Evolutionary conservation across 495 filamentous ascomycete genomes (phyloP).

Genomic region (Penicillium ochrochloron): DNA sequence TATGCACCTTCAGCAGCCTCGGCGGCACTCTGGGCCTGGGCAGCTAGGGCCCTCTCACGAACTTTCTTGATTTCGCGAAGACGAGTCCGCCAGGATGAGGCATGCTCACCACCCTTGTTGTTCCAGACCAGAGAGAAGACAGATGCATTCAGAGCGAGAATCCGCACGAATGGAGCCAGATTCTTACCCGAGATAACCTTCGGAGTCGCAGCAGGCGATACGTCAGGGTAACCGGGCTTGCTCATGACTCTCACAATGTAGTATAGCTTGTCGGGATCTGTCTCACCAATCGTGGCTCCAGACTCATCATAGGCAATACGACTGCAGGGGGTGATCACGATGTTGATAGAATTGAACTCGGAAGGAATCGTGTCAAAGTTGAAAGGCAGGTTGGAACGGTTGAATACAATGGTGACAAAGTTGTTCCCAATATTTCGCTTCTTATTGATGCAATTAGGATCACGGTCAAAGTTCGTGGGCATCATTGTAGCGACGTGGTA

Average conservation of each 20-base stretch:
- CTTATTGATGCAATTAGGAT: conserved; percentile 78
- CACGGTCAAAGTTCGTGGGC: conserved; percentile 80
- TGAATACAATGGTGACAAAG: conserved; percentile 97
- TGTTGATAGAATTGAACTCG: conserved; percentile 94
- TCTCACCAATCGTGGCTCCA: conserved; percentile 26
- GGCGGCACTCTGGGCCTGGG: conserved; percentile 35
- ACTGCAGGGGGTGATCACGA: conserved; percentile 88
- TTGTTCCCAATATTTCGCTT: conserved; percentile 98
- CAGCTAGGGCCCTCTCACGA: conserved; percentile 59
- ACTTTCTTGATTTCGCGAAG: conserved; percentile 83
- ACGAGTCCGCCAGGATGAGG: conserved; percentile 87
- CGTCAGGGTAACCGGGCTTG: conserved; percentile 82
- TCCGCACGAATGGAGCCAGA: conserved; percentile 84
- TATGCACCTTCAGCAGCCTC: conserved; percentile 46
- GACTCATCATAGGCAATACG: conserved; percentile 45
- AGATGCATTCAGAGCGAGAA: conserved; percentile 90
- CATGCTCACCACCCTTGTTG: conserved; percentile 78
- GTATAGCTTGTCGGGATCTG: conserved; percentile 58
- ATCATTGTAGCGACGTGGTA: conserved; percentile 97
- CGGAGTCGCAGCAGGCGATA: conserved; percentile 83
- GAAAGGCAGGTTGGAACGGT: conserved; percentile 87
- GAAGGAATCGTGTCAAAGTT: conserved; percentile 90
- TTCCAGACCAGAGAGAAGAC: conserved; percentile 93
- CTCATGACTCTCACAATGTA: conserved; percentile 86
- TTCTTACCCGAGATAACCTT: conserved; percentile 83